Conservation (phyloP, 768 basidiomycete genomes). For the Pleurotus cornucopiae region DNA sequence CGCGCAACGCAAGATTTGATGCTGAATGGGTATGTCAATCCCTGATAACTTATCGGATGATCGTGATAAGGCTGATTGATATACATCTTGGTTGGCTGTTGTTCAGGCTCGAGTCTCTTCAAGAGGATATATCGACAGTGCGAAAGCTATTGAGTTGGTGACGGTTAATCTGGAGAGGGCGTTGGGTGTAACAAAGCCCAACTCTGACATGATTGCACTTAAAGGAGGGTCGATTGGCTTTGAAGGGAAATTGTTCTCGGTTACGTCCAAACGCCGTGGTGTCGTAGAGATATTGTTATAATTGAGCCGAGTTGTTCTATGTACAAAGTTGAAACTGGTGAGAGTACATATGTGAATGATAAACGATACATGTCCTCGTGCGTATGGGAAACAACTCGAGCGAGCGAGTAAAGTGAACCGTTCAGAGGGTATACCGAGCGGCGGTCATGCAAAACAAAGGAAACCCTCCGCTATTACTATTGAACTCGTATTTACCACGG, state of each 20-base stretch:
- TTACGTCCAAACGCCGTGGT: constrained; percentile 31
- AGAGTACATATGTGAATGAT: background rate
- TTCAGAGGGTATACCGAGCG: background rate
- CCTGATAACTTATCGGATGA: background rate
- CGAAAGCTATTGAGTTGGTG: constrained; percentile 35
- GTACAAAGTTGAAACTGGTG: too few species aligned
- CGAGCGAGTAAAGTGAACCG: background rate
- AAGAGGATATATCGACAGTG: constrained; percentile 33
- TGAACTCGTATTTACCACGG: constrained; percentile 3
- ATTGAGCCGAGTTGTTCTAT: background rate
- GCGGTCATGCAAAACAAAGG: constrained; percentile 7
- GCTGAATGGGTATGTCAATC: constrained; percentile 41
- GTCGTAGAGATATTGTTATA: constrained; percentile 30
- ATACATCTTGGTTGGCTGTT: background rate
- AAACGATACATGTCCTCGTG: background rate
- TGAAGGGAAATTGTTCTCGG: constrained; percentile 38
- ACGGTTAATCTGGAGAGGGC: constrained; percentile 38
- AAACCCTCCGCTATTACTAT: background rate
- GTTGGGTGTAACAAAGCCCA: constrained; percentile 24
- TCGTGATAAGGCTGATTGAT: background rate
- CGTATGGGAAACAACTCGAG: background rate
- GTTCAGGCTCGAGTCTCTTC: constrained; percentile 23
- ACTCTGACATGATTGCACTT: constrained; percentile 36
- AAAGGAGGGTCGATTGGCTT: constrained; percentile 35
- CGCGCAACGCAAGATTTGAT: constrained; percentile 70